Percentiles rank a stretch among this genome's conserved stretches.
Evolutionary conservation across 1,284 basidiomycete species (phyloP).

Genomic region (Puccinia triticina): DNA sequence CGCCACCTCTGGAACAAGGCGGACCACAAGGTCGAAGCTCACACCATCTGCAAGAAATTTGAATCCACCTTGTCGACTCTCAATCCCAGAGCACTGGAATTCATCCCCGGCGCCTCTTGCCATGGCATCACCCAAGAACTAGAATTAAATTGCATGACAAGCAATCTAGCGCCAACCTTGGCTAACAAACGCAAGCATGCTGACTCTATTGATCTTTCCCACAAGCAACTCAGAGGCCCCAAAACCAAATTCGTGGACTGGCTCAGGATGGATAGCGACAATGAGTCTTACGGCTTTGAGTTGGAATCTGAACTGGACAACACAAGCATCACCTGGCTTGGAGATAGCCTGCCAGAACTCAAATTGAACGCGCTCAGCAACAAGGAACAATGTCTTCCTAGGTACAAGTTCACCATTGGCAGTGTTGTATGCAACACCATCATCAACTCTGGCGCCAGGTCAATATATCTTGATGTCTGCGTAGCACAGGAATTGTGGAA

Average conservation of each 20-base stretch:
- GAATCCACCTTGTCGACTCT: neutral
- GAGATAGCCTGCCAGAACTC: neutral
- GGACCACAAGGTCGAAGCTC: too few species aligned
- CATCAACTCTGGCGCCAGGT: conserved; percentile 8
- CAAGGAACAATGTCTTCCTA: neutral
- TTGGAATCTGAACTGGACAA: neutral
- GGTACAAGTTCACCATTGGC: conserved; percentile 4
- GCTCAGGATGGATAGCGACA: neutral
- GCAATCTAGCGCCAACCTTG: too few species aligned
- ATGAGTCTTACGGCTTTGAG: neutral
- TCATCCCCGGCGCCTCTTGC: neutral
- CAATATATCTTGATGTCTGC: neutral
- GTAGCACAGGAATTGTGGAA: neutral
- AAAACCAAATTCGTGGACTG: neutral
- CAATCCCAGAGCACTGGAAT: neutral
- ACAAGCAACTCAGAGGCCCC: neutral
- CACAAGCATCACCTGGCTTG: neutral
- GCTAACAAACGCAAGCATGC: neutral
- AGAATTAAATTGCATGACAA: too few species aligned
- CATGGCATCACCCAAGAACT: neutral
- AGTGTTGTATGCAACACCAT: neutral
- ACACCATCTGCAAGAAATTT: too few species aligned
- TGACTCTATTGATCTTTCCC: neutral
- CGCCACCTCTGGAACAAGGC: too few species aligned
- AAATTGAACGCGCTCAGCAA: neutral